Conservation (phyloP, 1,284 basidiomycete genomes). For the Marasmius oreades region DNA sequence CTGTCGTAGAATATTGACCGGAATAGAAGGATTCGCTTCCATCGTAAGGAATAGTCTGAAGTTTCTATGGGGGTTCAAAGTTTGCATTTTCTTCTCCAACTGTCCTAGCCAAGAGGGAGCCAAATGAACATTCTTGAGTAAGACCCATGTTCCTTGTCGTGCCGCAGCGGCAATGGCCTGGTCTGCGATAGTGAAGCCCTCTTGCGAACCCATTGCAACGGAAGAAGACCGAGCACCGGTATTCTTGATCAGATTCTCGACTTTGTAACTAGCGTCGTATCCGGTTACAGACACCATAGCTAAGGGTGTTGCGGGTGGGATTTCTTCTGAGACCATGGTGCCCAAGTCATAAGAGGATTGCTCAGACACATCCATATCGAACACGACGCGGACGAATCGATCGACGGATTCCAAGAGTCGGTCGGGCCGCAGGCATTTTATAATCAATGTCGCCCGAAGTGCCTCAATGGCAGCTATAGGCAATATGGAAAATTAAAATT, state of each 20-base stretch:
- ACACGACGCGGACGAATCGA: constrained; percentile 70
- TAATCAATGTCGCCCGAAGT: constrained; percentile 71
- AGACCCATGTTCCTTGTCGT: constrained; percentile 89
- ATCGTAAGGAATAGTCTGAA: constrained; percentile 97
- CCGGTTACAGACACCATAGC: constrained; percentile 90
- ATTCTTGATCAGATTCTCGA: constrained; percentile 84
- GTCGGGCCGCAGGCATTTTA: constrained; percentile 91
- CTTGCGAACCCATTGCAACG: constrained; percentile 97
- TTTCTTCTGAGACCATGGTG: constrained; percentile 74
- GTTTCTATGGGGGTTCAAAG: constrained; percentile 79
- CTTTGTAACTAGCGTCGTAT: constrained; percentile 95
- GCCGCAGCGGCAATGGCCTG: constrained; percentile 91
- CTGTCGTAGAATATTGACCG: constrained; percentile 93
- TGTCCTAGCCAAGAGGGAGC: constrained; percentile 93
- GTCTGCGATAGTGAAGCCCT: constrained; percentile 92
- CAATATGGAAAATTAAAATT: too few relatives aligned
- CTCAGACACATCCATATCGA: constrained; percentile 75
- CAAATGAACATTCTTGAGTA: constrained; percentile 95
- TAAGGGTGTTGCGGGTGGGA: constrained; percentile 79
- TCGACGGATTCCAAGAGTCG: constrained; percentile 80
- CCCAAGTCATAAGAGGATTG: constrained; percentile 74
- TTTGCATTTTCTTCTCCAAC: constrained; percentile 95
- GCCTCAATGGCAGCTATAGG: constrained; percentile 64
- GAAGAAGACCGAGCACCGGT: constrained; percentile 75
- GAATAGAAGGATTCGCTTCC: constrained; percentile 91